A percentile compares a stretch with the other conserved stretches of the same genome.
Evolutionary conservation across 179 eudicot species (phyloP).

Genomic region (Sideroxylon spinosum): DNA sequence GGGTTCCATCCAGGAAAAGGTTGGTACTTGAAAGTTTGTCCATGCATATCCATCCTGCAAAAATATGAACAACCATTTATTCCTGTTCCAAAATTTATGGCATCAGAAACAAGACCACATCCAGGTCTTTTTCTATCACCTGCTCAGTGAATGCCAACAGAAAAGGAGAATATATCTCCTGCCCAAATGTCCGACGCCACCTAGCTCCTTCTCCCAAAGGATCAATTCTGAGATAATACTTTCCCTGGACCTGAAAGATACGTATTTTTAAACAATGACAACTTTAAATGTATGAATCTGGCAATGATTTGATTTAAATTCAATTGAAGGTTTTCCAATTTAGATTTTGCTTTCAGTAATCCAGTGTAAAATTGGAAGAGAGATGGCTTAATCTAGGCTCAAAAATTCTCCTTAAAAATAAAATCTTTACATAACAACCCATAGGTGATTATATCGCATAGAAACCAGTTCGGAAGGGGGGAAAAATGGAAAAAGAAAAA

Average conservation of each 20-base stretch:
- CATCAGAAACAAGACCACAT: not conserved
- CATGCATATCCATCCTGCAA: constrained; percentile 66
- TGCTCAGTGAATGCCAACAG: constrained; percentile 82
- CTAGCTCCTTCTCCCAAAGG: constrained; percentile 83
- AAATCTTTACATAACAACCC: no score
- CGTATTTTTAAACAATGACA: not conserved
- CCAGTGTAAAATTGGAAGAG: no score
- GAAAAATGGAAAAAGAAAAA: not conserved
- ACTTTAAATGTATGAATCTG: not conserved
- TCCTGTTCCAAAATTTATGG: not conserved
- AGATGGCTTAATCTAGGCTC: no score
- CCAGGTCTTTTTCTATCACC: constrained; percentile 31
- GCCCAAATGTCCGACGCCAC: constrained; percentile 91
- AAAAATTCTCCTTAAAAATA: no score
- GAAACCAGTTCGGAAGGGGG: not conserved
- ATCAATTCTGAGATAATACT: constrained; percentile 64
- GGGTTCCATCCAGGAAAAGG: constrained; percentile 62
- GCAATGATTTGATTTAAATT: no score
- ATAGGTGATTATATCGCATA: not conserved
- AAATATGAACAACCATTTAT: constrained; percentile 6
- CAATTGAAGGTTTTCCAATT: no score
- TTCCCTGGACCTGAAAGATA: constrained; percentile 68
- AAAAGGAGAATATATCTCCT: constrained; percentile 80
- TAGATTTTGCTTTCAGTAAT: no score
- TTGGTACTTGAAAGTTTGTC: constrained; percentile 44